A percentile compares a stretch with the other conserved stretches of the same genome.
These are phyloP conservation scores for Quercus aquifolioides DNA, from an alignment of 306 rosid genomes.

Conservation along the genomic window DNA sequence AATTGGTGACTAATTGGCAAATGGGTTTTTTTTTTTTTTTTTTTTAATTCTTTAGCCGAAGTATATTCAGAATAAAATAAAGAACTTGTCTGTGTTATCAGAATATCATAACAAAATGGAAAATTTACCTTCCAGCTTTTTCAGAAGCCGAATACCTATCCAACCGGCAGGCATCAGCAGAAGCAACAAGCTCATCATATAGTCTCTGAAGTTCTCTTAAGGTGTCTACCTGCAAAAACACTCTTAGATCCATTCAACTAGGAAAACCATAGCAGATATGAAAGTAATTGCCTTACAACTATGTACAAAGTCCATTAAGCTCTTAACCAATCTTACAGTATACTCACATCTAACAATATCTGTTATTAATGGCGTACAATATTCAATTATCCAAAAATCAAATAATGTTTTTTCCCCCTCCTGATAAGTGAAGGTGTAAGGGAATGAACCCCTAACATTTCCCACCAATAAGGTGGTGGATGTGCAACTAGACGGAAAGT, in stretches of 20 bases:
- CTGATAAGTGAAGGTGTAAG: no score
- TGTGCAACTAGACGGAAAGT: no score
- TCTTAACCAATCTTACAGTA: constrained; percentile 1
- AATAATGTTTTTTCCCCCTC: no score
- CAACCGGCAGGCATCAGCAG: constrained; percentile 63
- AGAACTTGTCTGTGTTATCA: not conserved
- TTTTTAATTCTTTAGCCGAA: not conserved
- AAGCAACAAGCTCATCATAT: constrained; percentile 76
- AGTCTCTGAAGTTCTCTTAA: constrained; percentile 88
- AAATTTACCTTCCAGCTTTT: constrained; percentile 68
- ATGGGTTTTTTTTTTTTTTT: not conserved
- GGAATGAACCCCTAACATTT: no score
- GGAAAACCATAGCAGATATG: constrained; percentile 3
- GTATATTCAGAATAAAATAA: not conserved
- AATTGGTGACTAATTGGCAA: not conserved
- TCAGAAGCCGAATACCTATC: constrained; percentile 55
- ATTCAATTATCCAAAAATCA: not conserved
- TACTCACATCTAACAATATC: not conserved
- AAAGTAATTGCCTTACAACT: not conserved
- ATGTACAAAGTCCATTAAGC: not conserved
- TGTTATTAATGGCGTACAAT: not conserved
- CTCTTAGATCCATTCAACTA: constrained; percentile 10
- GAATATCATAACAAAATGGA: constrained; percentile 9
- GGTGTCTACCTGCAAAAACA: constrained; percentile 59
- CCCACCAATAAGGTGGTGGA: no score